Evolutionary conservation across 352 stramenopile genomes (phyloP), one percentile per base, ranked within the genome.

Genomic region (Pythium apleroticum): DNA sequence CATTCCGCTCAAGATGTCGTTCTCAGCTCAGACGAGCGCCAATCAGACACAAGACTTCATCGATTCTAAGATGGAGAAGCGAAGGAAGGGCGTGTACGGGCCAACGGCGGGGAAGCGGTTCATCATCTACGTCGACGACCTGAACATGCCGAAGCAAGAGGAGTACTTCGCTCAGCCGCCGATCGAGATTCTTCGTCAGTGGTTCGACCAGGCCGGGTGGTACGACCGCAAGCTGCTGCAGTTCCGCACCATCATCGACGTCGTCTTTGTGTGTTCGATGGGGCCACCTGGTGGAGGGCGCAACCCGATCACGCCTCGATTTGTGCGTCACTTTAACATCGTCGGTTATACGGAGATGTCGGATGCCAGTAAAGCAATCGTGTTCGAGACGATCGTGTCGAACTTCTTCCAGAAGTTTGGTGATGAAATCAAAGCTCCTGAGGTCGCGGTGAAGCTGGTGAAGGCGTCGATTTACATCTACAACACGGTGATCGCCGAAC

Each of bases 81-180:
- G 95, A 2, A 76, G 93, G 4, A 98, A 98, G 59, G 93, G 96
- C 5, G 91, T 98, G 3, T 98, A 93, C 52, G 94, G 95, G 9
- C 94, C 95, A 0, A 81, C 90, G 0, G 87, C 89, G 3, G 94
- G 95, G 8, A 98, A 98, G 73, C 86, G 86, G 45, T 97, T 93
- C 39, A 89, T 98, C 56, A 83, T 98, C 30, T 97, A 98, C 65
- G 84, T 98, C 15, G 95, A 98, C 70, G 95, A 98, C 63, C 68
- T 98, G 9, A 98, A 98, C 71, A 98, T 98, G 95, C 95, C 95
- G 0, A 97, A 97, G 65, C 86, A 91, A 35, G 94, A 98, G 61
- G 87, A 96, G 56, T 98, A 96, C 60, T 97, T 97, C 52, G 95
- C 95, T 1, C 95, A 98, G 75, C 95, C 95, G 10, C 91, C 95